Base-by-base conservation (phyloP, 192 early-diverging fungal species). In the Coemansia asiatica region DNA sequence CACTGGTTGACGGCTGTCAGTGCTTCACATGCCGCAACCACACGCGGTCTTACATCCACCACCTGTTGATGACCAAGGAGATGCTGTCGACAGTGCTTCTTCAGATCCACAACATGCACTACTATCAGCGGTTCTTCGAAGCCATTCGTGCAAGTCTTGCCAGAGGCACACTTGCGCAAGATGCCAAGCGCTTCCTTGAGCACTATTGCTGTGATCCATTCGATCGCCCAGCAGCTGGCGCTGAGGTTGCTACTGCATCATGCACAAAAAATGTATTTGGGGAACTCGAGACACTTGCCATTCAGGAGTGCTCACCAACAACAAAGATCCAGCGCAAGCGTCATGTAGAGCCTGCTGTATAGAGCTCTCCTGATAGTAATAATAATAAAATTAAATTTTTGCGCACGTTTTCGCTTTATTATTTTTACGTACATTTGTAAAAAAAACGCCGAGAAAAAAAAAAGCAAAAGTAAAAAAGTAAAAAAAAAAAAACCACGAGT, bases 31-130 rank as follows among this genome's bases (percentile, higher is more conserved):
- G 91, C 64, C 78, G 71, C 48, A 75, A 68, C 48, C 86, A 92
- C 76, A 84, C 87, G 29, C 84, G 89, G 44, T 85, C 90, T 8
- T 93, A 91, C 64, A 77, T 91, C 51, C 86, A 90, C 71, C 91
- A 93, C 51, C 79, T 93, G 56, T 65, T 90, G 49, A 82, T 74
- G 36, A 81, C 90, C 15, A 86, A 87, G 40, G 91, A 93, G 72
- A 93, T 93, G 91, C 76, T 93, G 46, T 90, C 84, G 18, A 84
- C 84, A 0, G 89, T 93, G 18, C 74, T 93, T 31, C 75, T 93
- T 38, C 89, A 90, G 85, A 81, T 69, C 33, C 83, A 84, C 70
- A 84, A 84, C 60, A 64, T 78, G 48, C 69, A 75, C 60, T 67
- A 63, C 29, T 82, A 70, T 54, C 60, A 71, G 62, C 64, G 64